Evolutionary conservation across 306 rosid species (phyloP), one percentile per base, ranked within the genome.

Genomic region (Vigna reflexopilosa): DNA sequence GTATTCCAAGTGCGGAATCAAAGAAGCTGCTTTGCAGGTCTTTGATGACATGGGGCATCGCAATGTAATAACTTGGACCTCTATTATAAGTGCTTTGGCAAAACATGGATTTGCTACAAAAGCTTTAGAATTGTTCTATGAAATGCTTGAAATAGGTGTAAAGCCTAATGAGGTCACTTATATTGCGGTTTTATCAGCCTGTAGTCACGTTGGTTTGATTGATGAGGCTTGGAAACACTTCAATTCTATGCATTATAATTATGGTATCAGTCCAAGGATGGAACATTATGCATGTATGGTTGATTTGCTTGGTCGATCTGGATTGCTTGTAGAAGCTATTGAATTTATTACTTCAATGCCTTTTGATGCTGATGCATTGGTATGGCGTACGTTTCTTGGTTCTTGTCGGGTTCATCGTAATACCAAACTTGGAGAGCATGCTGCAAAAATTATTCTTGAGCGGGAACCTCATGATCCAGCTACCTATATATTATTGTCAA

Each of bases 281-380:
- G 94, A 88, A 70, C 92, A 90, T 77, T 90, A 85, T 68, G 89
- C 94, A 11, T 90, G 92, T 22, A 85, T 88, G 89, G 92, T 88
- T 15, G 95, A 90, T 77, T 48, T 86, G 84, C 87, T 90, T 20
- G 87, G 92, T 14, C 87, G 92, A 64, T 88, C 88, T 16, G 95
- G 95, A 34, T 85, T 85, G 61, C 90, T 90, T 78, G 80, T 73
- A 10, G 89, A 88, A 80, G 92, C 87, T 71, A 66, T 86, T 50
- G 81, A 81, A 28, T 88, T 88, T 68, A 81, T 90, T 13, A 71
- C 77, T 68, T 81, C 87, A 8, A 90, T 90, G 90, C 90, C 95
- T 67, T 85, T 71, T 77, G 81, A 74, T 17, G 92, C 89, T 42
- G 90, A 88, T 47, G 86, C 88, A 0, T 75, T 90, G 58, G 90